These are phyloP conservation scores for Penicillium thymicola DNA, from an alignment of 2,329 filamentous ascomycete genomes.

Conservation along the genomic window DNA sequence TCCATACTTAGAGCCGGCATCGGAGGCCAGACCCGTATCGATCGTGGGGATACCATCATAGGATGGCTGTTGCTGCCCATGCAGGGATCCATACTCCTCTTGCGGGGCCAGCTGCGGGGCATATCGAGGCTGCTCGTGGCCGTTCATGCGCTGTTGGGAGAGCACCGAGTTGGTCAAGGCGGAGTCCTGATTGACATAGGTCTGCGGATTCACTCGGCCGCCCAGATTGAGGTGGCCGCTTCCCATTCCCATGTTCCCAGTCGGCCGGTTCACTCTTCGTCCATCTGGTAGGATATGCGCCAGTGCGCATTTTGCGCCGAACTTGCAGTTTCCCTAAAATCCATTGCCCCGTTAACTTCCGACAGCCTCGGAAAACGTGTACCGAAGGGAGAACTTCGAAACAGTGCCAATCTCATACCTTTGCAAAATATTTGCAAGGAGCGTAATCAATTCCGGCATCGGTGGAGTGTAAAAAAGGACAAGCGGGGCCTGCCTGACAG, in stretches of 20 bases:
- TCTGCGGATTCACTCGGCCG: constrained; percentile 64
- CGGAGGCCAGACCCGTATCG: constrained; percentile 58
- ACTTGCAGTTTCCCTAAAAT: constrained; percentile 91
- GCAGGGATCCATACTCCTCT: constrained; percentile 44
- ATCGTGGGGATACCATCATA: constrained; percentile 55
- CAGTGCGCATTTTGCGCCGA: constrained; percentile 95
- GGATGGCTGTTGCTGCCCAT: constrained; percentile 41
- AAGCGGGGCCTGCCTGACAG: constrained; percentile 93
- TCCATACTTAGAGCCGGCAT: constrained; percentile 66
- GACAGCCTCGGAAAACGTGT: background rate
- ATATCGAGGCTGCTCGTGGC: constrained; percentile 44
- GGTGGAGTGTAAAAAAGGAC: constrained; percentile 93
- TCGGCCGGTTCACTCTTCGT: constrained; percentile 77
- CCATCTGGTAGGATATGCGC: constrained; percentile 94
- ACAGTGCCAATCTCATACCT: constrained; percentile 56
- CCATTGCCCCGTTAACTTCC: constrained; percentile 22
- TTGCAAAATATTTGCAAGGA: constrained; percentile 96
- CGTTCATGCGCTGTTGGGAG: constrained; percentile 57
- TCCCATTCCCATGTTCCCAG: constrained; percentile 46
- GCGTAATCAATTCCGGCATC: constrained; percentile 80
- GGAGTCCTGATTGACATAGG: constrained; percentile 63
- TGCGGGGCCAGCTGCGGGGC: constrained; percentile 41
- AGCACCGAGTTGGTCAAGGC: constrained; percentile 73
- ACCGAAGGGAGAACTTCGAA: background rate
- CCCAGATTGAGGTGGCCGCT: constrained; percentile 61